phyloP scores from a whole-genome alignment of 1,284 basidiomycete genomes.

The Cystobasidium pallidum region DNA sequence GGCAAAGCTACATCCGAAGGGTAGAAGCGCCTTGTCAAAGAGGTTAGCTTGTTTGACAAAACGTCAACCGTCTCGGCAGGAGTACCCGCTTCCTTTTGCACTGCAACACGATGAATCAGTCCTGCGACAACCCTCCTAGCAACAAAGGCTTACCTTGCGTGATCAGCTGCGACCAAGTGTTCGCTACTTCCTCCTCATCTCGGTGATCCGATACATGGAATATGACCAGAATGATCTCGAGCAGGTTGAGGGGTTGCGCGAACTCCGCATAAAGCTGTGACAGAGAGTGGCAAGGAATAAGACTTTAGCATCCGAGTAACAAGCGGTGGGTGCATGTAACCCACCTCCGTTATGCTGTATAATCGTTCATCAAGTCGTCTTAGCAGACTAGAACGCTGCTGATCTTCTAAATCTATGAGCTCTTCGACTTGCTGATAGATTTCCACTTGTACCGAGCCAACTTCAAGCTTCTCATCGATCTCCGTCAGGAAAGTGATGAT shows the following conservation, averaged over 20 bases:
- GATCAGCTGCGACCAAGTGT: slow-evolving; percentile 87
- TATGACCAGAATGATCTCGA: slow-evolving; percentile 84
- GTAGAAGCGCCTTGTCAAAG: slow-evolving; percentile 80
- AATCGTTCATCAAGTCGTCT: slow-evolving; percentile 63
- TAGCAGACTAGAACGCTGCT: slow-evolving; percentile 65
- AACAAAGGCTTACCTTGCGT: slow-evolving; percentile 70
- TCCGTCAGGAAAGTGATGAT: slow-evolving; percentile 88
- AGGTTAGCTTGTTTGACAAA: slow-evolving; percentile 67
- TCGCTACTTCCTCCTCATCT: slow-evolving; percentile 75
- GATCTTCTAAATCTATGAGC: slow-evolving; percentile 56
- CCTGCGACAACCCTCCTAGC: too few species aligned
- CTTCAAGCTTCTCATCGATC: slow-evolving; percentile 94
- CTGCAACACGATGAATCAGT: background rate
- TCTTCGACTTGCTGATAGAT: slow-evolving; percentile 61
- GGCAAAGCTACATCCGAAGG: slow-evolving; percentile 90
- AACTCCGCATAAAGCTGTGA: slow-evolving; percentile 81
- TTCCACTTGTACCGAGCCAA: slow-evolving; percentile 93
- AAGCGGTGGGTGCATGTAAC: slow-evolving; percentile 41
- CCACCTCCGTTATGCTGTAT: slow-evolving; percentile 61
- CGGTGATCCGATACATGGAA: slow-evolving; percentile 90
- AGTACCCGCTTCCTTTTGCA: slow-evolving; percentile 11
- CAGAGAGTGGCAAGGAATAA: slow-evolving; percentile 36
- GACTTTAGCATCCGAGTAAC: too few species aligned
- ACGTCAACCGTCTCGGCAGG: slow-evolving; percentile 61
- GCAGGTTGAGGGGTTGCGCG: slow-evolving; percentile 82